These are phyloP conservation scores for Porodaedalea pini DNA, from an alignment of 1,284 basidiomycete species.

Conservation along the genomic window DNA sequence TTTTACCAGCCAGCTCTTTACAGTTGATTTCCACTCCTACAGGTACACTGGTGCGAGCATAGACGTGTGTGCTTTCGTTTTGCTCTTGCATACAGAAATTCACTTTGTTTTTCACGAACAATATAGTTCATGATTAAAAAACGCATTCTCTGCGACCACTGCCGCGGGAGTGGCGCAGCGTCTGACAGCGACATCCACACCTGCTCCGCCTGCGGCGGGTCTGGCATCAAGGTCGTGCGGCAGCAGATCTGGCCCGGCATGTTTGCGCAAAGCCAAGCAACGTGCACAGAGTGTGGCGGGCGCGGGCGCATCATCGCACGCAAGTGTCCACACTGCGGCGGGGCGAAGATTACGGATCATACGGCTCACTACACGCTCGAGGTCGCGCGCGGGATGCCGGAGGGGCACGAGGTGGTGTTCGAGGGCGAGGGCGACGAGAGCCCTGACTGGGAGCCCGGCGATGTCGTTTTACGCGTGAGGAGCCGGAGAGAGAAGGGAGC, in stretches of 20 bases:
- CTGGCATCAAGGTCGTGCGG: slow-evolving; percentile 78
- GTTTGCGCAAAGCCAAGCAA: slow-evolving; percentile 79
- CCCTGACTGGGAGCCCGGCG: slow-evolving; percentile 90
- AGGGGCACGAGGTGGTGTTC: slow-evolving; percentile 88
- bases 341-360: slow-evolving; percentile 80
- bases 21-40: slow-evolving; percentile 19
- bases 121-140: slow-evolving; percentile 84
- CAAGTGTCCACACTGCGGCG: slow-evolving; percentile 78
- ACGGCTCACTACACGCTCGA: slow-evolving; percentile 79
- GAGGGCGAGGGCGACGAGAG: slow-evolving; percentile 92
- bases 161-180: slow-evolving; percentile 87
- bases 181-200: slow-evolving; percentile 81
- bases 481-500: slow-evolving; percentile 73
- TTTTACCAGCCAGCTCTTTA: background rate
- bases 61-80: slow-evolving; percentile 54
- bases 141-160: slow-evolving; percentile 87
- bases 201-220: slow-evolving; percentile 79
- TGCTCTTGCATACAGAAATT: too few species aligned
- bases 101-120: too few species aligned
- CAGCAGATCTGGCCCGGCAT: slow-evolving; percentile 96
- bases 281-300: slow-evolving; percentile 76
- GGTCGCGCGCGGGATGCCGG: slow-evolving; percentile 83
- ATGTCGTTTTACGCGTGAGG: slow-evolving; percentile 80
- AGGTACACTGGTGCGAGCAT: slow-evolving; percentile 78
- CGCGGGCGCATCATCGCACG: slow-evolving; percentile 75